A percentile compares a stretch with the other conserved stretches of the same genome.
phyloP scores from a whole-genome alignment of 495 filamentous ascomycete species.

The Amniculicola lignicola region DNA sequence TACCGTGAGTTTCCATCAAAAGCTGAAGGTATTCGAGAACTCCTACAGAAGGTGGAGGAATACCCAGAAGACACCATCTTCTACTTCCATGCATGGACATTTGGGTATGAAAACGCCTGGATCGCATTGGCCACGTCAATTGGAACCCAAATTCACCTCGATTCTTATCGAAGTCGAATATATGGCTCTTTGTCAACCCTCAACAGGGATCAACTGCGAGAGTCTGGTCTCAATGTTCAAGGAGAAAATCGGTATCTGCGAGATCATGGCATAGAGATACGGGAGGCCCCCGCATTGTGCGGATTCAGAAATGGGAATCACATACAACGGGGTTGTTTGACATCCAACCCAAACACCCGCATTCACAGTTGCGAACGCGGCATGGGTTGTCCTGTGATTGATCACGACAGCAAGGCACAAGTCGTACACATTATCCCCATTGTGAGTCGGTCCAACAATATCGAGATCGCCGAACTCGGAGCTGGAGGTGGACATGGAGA shows the following conservation, averaged over 20 bases:
- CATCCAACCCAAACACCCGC: slow-evolving; percentile 57
- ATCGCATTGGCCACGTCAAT: slow-evolving; percentile 70
- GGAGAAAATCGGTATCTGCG: slow-evolving; percentile 37
- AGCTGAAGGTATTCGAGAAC: slow-evolving; percentile 70
- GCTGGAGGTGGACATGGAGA: slow-evolving; percentile 79
- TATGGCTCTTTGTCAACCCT: slow-evolving; percentile 61
- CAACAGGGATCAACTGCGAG: slow-evolving; percentile 12
- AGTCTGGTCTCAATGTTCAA: slow-evolving; percentile 34
- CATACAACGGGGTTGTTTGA: slow-evolving; percentile 67
- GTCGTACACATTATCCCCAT: slow-evolving; percentile 79
- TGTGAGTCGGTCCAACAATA: slow-evolving; percentile 57
- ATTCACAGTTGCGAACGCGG: slow-evolving; percentile 86
- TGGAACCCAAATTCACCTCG: slow-evolving; percentile 72
- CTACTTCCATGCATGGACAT: slow-evolving; percentile 88
- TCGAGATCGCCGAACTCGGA: slow-evolving; percentile 67
- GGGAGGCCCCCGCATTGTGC: slow-evolving; percentile 64
- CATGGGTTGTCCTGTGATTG: slow-evolving; percentile 56
- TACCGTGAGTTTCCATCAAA: slow-evolving; percentile 57
- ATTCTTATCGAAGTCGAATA: slow-evolving; percentile 71
- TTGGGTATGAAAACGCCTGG: slow-evolving; percentile 90
- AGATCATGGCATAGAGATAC: slow-evolving; percentile 31
- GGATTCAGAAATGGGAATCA: slow-evolving; percentile 77
- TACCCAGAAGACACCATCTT: slow-evolving; percentile 78
- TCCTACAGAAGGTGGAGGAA: slow-evolving; percentile 62
- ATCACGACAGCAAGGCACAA: slow-evolving; percentile 39